Conservation (phyloP, 345 rosid species). For the rapeseed (Brassica napus) region Da-Ae NC_063448.1:10765001-10765500, state of each 20-base stretch:
- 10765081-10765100: slow-evolving; percentile 50
- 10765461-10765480: slow-evolving; percentile 43
- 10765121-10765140: slow-evolving; percentile 87
- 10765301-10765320: slow-evolving; percentile 68
- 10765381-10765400: slow-evolving; percentile 14
- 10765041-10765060: slow-evolving; percentile 90
- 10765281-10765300: slow-evolving; percentile 98
- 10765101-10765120: slow-evolving; percentile 36
- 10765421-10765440: slow-evolving; percentile 25
- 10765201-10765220: slow-evolving; percentile 66
- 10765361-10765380: neutral
- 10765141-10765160: slow-evolving; percentile 76
- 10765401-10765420: slow-evolving; percentile 37
- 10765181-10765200: slow-evolving; percentile 48
- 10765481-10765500: slow-evolving; percentile 32
- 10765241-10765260: slow-evolving; percentile 99
- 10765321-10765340: slow-evolving; percentile 25
- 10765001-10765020: slow-evolving; percentile 90
- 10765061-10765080: slow-evolving; percentile 86
- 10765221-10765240: slow-evolving; percentile 74
- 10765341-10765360: slow-evolving; percentile 4
- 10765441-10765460: slow-evolving; percentile 32
- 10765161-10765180: slow-evolving; percentile 47
- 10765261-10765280: slow-evolving; percentile 90
- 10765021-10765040: slow-evolving; percentile 96